A percentile compares a stretch with the other conserved stretches of the same genome.
These are phyloP conservation scores for Phytophthora citricola DNA, from an alignment of 352 stramenopile genomes.

Conservation along the genomic window DNA sequence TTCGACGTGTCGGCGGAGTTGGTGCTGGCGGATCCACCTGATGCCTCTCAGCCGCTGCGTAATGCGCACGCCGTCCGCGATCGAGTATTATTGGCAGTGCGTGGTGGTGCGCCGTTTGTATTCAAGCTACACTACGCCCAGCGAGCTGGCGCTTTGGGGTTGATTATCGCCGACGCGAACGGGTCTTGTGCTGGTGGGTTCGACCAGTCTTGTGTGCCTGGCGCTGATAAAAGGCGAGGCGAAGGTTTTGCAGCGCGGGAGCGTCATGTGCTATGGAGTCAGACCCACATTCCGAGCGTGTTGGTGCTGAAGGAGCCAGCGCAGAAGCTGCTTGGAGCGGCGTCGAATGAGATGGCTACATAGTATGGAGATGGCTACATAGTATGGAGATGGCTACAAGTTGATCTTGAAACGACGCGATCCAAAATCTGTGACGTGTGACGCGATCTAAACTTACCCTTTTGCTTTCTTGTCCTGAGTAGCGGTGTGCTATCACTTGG, in stretches of 20 bases:
- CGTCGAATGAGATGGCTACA: slow-evolving; percentile 18
- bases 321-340: slow-evolving; percentile 35
- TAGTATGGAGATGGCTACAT: slow-evolving; percentile 9
- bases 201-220: slow-evolving; percentile 75
- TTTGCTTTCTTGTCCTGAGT: not conserved
- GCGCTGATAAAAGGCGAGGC: slow-evolving; percentile 46
- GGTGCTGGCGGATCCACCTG: slow-evolving; percentile 64
- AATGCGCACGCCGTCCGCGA: slow-evolving; percentile 63
- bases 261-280: slow-evolving; percentile 55
- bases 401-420: slow-evolving; percentile 29
- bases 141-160: slow-evolving; percentile 63
- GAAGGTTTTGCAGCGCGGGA: slow-evolving; percentile 72
- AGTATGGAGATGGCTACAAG: not conserved
- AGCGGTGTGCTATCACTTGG: not conserved
- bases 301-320: slow-evolving; percentile 48
- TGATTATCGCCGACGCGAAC: slow-evolving; percentile 66
- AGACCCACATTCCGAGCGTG: slow-evolving; percentile 70
- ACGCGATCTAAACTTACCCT: slow-evolving; percentile 1
- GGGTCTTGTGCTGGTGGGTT: slow-evolving; percentile 57
- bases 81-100: slow-evolving; percentile 61
- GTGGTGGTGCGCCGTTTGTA: slow-evolving; percentile 62
- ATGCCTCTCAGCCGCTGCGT: slow-evolving; percentile 56
- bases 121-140: slow-evolving; percentile 78
- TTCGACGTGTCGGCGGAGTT: slow-evolving; percentile 79
- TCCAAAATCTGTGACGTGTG: slow-evolving; percentile 38